Evolutionary conservation across 352 stramenopile species (phyloP).

Genomic region (Globisporangium nagaii): DNA sequence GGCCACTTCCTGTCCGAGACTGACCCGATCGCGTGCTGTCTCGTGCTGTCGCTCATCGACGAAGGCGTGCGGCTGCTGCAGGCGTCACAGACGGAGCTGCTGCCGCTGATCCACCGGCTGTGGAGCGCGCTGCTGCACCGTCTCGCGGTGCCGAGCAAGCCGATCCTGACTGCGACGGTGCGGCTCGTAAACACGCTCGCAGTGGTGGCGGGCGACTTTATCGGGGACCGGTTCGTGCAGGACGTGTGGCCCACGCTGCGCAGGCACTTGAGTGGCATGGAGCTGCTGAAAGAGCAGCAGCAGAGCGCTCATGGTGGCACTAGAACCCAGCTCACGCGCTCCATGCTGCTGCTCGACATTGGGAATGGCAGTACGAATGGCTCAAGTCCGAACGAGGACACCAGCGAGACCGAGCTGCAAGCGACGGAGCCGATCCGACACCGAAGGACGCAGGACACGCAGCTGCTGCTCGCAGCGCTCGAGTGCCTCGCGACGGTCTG

Average conservation of each 20-base stretch:
- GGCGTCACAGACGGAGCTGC: slow-evolving; percentile 37
- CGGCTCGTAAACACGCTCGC: slow-evolving; percentile 46
- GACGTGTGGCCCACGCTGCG: slow-evolving; percentile 64
- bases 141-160: slow-evolving; percentile 44
- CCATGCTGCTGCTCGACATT: slow-evolving; percentile 62
- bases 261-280: slow-evolving; percentile 33
- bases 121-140: slow-evolving; percentile 69
- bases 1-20: slow-evolving; percentile 69
- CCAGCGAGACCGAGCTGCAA: slow-evolving; percentile 6
- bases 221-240: slow-evolving; percentile 76
- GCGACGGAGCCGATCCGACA: too few species aligned
- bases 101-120: slow-evolving; percentile 69
- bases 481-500: slow-evolving; percentile 47
- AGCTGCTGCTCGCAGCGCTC: slow-evolving; percentile 51
- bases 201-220: slow-evolving; percentile 62
- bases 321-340: slow-evolving; percentile 39
- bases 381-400: too few species aligned
- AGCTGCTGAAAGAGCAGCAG: slow-evolving; percentile 23
- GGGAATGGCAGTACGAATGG: not conserved
- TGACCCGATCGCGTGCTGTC: slow-evolving; percentile 65
- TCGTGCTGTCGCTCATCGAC: slow-evolving; percentile 66
- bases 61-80: slow-evolving; percentile 52
- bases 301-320: too few species aligned
- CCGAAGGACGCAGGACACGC: slow-evolving; percentile 53
- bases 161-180: slow-evolving; percentile 55